Evolutionary conservation across 352 stramenopile genomes (phyloP).

Genomic region (Globisporangium carolinianum): DNA sequence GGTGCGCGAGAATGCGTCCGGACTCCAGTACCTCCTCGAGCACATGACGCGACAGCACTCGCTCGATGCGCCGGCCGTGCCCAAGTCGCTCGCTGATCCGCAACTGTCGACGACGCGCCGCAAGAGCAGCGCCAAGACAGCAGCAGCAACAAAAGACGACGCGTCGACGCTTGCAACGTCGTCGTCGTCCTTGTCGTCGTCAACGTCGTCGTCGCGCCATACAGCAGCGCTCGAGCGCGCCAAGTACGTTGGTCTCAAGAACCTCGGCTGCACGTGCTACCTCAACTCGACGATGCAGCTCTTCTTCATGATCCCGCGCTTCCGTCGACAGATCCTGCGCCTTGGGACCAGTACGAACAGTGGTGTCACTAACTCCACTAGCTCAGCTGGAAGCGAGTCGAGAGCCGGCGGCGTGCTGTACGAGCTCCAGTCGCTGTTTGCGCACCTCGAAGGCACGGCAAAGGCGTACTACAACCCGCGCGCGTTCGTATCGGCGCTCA

Average conservation of each 20-base stretch:
- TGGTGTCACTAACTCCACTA: background rate
- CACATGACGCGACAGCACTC: conserved; percentile 74
- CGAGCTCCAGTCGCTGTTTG: conserved; percentile 88
- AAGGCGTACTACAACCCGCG: conserved; percentile 84
- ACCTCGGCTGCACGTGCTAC: conserved; percentile 94
- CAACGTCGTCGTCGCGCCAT: too few species aligned
- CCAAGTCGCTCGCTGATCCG: conserved; percentile 6
- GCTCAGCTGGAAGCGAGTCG: conserved; percentile 1
- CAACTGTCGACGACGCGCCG: conserved; percentile 33
- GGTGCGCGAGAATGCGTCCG: conserved; percentile 50
- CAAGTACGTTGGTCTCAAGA: conserved; percentile 91
- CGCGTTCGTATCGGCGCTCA: conserved; percentile 71
- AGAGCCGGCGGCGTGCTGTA: conserved; percentile 50
- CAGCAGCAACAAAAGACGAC: conserved; percentile 13
- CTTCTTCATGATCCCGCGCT: conserved; percentile 92
- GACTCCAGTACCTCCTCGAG: conserved; percentile 57
- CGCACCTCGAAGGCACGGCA: conserved; percentile 79
- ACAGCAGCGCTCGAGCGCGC: conserved; percentile 30
- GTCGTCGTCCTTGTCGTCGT: too few species aligned
- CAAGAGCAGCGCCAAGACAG: conserved; percentile 29
- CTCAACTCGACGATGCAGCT: conserved; percentile 93
- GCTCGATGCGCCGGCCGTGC: conserved; percentile 40
- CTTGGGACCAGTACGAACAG: conserved; percentile 13
- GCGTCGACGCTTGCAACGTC: background rate
- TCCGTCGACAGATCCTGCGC: conserved; percentile 83